Evolutionary conservation across 768 basidiomycete genomes (phyloP).

Genomic region (Naganishia vaughanmartiniae): DNA sequence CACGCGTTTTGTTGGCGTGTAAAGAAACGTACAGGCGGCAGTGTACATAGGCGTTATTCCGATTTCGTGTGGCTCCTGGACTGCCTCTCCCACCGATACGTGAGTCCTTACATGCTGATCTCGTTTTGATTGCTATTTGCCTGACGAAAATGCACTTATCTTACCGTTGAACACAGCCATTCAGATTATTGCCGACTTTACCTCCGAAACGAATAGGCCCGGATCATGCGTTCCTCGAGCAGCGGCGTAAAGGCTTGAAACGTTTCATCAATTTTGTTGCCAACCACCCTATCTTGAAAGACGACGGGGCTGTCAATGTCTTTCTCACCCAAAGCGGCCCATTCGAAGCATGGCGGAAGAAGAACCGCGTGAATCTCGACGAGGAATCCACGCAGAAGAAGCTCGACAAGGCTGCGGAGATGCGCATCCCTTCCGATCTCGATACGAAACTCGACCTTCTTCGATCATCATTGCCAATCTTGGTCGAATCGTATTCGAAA

Average conservation of each 20-base stretch:
- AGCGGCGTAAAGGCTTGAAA: constrained; percentile 76
- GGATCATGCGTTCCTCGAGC: constrained; percentile 86
- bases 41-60: constrained; percentile 82
- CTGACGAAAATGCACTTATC: not conserved
- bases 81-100: constrained; percentile 73
- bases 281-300: constrained; percentile 89
- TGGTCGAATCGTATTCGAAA: constrained; percentile 89
- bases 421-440: constrained; percentile 86
- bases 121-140: too few relatives aligned
- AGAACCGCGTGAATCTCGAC: constrained; percentile 69
- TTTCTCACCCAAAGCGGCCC: constrained; percentile 75
- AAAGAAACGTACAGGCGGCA: constrained; percentile 59
- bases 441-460: constrained; percentile 79
- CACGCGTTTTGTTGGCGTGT: constrained; percentile 12
- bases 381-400: constrained; percentile 68
- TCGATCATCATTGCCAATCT: constrained; percentile 67
- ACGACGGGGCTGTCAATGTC: constrained; percentile 74
- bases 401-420: constrained; percentile 64
- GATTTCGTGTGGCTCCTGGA: constrained; percentile 92
- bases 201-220: constrained; percentile 91
- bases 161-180: constrained; percentile 58
- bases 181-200: constrained; percentile 77
- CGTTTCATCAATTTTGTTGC: constrained; percentile 76
- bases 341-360: constrained; percentile 84
- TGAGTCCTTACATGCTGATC: constrained; percentile 23